phyloP scores from a whole-genome alignment of 805 yeast species.

The Nakazawaea siamensis region DNA sequence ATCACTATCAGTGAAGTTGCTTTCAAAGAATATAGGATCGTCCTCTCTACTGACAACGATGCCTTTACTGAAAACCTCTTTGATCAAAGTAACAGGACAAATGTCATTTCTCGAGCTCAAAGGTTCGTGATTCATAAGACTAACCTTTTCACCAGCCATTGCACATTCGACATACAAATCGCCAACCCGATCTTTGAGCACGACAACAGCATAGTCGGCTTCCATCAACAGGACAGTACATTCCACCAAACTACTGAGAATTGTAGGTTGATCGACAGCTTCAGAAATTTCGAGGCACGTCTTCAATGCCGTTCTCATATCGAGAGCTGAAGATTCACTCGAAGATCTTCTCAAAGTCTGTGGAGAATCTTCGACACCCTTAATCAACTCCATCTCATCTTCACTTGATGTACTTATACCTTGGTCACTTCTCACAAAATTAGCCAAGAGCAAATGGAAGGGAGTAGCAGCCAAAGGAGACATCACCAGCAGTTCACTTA shows the following conservation, averaged over 20 bases:
- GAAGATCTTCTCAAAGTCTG: constrained; percentile 28
- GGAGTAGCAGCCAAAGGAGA: constrained; percentile 14
- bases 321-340: constrained; percentile 28
- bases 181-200: constrained; percentile 20
- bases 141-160: constrained; percentile 20
- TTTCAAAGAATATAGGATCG: constrained; percentile 25
- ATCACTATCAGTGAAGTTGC: constrained; percentile 26
- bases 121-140: constrained; percentile 24
- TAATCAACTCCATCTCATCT: constrained; percentile 14
- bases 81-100: constrained; percentile 32
- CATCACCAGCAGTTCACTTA: no score
- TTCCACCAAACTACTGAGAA: constrained; percentile 28
- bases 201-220: constrained; percentile 26
- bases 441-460: constrained; percentile 20
- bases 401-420: constrained; percentile 9
- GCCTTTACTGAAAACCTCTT: constrained; percentile 30
- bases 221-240: constrained; percentile 23
- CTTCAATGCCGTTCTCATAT: constrained; percentile 29
- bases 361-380: constrained; percentile 34
- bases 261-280: constrained; percentile 28
- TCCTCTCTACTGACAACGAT: constrained; percentile 26
- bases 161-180: constrained; percentile 22
- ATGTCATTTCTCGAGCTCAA: constrained; percentile 30
- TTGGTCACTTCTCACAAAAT: constrained; percentile 14
- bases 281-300: constrained; percentile 44